phyloP scores from a whole-genome alignment of 1,284 basidiomycete genomes.

The Agaricales sp. region DNA sequence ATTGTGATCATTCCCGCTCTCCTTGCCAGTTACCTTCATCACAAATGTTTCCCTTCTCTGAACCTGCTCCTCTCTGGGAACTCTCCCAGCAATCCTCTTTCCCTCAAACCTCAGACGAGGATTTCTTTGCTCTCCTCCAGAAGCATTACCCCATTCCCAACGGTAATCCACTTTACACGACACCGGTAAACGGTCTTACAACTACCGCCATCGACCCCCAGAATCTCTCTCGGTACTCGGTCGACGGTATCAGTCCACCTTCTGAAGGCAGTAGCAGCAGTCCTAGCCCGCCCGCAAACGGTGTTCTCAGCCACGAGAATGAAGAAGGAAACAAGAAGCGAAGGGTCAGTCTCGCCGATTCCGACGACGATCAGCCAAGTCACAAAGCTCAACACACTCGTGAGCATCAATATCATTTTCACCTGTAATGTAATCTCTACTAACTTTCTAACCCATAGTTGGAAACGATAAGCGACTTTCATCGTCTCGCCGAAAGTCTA shows the following conservation, averaged over 20 bases:
- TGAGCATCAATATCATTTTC: slow-evolving; percentile 19
- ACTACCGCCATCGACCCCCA: slow-evolving; percentile 46
- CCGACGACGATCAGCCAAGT: slow-evolving; percentile 48
- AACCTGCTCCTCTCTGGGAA: slow-evolving; percentile 52
- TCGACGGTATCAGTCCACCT: slow-evolving; percentile 34
- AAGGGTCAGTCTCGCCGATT: slow-evolving; percentile 56
- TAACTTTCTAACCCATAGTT: too few species aligned
- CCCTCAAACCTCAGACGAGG: slow-evolving; percentile 62
- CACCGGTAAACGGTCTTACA: slow-evolving; percentile 14
- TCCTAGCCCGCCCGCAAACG: slow-evolving; percentile 45
- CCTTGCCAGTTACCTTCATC: too few species aligned
- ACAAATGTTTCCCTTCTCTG: slow-evolving; percentile 34
- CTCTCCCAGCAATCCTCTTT: slow-evolving; percentile 48
- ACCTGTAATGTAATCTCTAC: too few species aligned
- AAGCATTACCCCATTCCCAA: slow-evolving; percentile 53
- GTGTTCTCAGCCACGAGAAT: too few species aligned
- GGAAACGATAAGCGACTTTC: slow-evolving; percentile 21
- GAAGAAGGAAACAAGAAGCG: slow-evolving; percentile 49
- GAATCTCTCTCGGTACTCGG: slow-evolving; percentile 33
- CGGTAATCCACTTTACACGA: slow-evolving; percentile 15
- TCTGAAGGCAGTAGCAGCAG: slow-evolving; percentile 70
- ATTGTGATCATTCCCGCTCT: slow-evolving; percentile 6
- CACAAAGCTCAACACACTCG: slow-evolving; percentile 57
- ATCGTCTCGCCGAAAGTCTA: slow-evolving; percentile 24
- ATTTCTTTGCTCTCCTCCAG: slow-evolving; percentile 67